Conservation (phyloP, 805 yeast species). For the Naumovozyma castellii region DNA sequence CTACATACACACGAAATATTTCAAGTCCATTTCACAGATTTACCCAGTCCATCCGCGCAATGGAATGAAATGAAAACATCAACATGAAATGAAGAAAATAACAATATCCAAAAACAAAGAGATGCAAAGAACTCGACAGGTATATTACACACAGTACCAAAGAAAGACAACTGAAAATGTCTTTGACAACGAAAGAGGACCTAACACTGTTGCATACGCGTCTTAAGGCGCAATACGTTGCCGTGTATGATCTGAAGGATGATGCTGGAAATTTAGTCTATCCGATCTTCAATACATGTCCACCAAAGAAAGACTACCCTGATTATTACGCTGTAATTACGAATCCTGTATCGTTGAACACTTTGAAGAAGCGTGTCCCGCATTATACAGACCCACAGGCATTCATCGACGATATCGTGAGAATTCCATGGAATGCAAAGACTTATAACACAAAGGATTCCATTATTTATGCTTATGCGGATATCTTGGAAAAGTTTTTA, state of each 20-base stretch:
- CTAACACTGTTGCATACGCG: neutral
- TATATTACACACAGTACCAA: no score
- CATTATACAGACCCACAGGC: slow-evolving; percentile 55
- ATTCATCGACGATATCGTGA: slow-evolving; percentile 69
- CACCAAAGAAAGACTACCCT: slow-evolving; percentile 53
- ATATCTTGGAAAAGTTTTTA: slow-evolving; percentile 34
- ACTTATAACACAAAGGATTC: slow-evolving; percentile 67
- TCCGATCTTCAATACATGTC: slow-evolving; percentile 36
- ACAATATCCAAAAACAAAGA: no score
- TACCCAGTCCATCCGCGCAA: no score
- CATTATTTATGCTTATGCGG: slow-evolving; percentile 59
- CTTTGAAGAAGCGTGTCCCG: slow-evolving; percentile 53
- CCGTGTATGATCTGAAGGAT: slow-evolving; percentile 19
- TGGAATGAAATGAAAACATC: no score
- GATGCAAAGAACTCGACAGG: no score
- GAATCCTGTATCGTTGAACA: slow-evolving; percentile 71
- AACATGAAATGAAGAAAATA: no score
- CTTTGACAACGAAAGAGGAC: neutral
- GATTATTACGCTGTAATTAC: slow-evolving; percentile 74
- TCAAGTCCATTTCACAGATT: no score
- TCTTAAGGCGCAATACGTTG: slow-evolving; percentile 11
- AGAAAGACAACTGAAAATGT: neutral
- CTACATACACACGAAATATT: no score
- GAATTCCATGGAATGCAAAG: slow-evolving; percentile 84
- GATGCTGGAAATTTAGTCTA: slow-evolving; percentile 21